phyloP scores from a whole-genome alignment of 768 basidiomycete species.

The Mycena capillaripes region DNA sequence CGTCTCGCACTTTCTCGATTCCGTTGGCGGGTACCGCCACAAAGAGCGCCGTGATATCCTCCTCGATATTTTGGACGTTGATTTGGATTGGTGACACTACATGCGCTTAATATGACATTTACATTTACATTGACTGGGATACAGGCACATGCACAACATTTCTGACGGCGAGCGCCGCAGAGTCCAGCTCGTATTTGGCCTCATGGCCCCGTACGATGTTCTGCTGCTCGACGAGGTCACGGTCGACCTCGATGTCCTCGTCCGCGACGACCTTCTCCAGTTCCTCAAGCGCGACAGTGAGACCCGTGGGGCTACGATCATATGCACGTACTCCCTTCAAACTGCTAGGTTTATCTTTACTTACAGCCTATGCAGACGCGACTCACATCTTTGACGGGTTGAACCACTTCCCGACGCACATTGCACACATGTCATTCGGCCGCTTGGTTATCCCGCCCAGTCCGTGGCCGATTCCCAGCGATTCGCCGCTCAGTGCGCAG shows the following conservation, averaged over 20 bases:
- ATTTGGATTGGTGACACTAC: constrained; percentile 80
- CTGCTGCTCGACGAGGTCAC: constrained; percentile 92
- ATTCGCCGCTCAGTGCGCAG: constrained; percentile 37
- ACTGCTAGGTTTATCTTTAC: constrained; percentile 14
- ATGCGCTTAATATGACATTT: no score
- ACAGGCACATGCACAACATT: constrained; percentile 88
- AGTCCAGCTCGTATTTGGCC: constrained; percentile 95
- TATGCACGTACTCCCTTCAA: constrained; percentile 67
- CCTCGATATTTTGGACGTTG: constrained; percentile 93
- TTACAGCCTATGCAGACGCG: constrained; percentile 69
- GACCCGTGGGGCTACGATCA: constrained; percentile 84
- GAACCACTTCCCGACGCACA: constrained; percentile 91
- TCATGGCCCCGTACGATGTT: constrained; percentile 96
- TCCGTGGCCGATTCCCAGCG: constrained; percentile 72
- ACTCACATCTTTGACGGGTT: constrained; percentile 98
- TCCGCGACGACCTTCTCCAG: constrained; percentile 89
- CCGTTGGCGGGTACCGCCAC: constrained; percentile 95
- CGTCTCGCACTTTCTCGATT: constrained; percentile 96
- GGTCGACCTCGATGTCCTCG: constrained; percentile 96
- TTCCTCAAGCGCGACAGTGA: constrained; percentile 91
- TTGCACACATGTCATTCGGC: constrained; percentile 93
- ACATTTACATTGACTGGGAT: not conserved
- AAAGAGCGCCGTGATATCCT: constrained; percentile 89
- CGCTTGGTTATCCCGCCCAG: constrained; percentile 75
- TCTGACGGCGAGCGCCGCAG: constrained; percentile 95